Conservation (phyloP, 2,329 filamentous ascomycete species). For the Penicillium thymicola region DNA sequence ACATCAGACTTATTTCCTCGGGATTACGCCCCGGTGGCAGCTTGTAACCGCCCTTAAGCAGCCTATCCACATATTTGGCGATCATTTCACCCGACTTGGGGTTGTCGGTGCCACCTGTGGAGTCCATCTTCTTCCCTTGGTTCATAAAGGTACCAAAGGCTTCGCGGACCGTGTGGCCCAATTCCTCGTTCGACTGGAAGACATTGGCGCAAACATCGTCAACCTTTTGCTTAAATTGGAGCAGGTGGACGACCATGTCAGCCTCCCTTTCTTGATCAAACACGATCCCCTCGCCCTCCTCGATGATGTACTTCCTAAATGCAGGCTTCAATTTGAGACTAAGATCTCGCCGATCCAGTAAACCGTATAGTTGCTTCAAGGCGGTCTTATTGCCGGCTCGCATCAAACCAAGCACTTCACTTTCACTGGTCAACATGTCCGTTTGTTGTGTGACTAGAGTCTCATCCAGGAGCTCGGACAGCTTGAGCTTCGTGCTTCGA, state of each 20-base stretch:
- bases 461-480: constrained; percentile 70
- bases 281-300: constrained; percentile 72
- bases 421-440: constrained; percentile 61
- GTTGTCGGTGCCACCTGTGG: constrained; percentile 75
- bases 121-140: constrained; percentile 67
- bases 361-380: constrained; percentile 71
- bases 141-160: constrained; percentile 92
- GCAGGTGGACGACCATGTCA: constrained; percentile 79
- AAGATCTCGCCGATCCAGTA: constrained; percentile 70
- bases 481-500: constrained; percentile 71
- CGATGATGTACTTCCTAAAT: constrained; percentile 76
- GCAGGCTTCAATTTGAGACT: constrained; percentile 67
- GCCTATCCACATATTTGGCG: constrained; percentile 89
- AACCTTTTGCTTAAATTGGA: constrained; percentile 75
- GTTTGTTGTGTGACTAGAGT: constrained; percentile 69
- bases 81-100: constrained; percentile 98
- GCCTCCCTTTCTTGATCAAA: constrained; percentile 73
- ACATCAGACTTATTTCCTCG: constrained; percentile 59
- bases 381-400: constrained; percentile 66
- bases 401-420: constrained; percentile 69
- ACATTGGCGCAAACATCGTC: constrained; percentile 73
- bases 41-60: constrained; percentile 84
- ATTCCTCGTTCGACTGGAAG: constrained; percentile 72
- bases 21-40: constrained; percentile 36
- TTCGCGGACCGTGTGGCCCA: constrained; percentile 76